Percentiles rank a stretch among this genome's conserved stretches.
Conservation (phyloP, 495 filamentous ascomycete genomes). For the Amphirosellinia nigrospora region DNA sequence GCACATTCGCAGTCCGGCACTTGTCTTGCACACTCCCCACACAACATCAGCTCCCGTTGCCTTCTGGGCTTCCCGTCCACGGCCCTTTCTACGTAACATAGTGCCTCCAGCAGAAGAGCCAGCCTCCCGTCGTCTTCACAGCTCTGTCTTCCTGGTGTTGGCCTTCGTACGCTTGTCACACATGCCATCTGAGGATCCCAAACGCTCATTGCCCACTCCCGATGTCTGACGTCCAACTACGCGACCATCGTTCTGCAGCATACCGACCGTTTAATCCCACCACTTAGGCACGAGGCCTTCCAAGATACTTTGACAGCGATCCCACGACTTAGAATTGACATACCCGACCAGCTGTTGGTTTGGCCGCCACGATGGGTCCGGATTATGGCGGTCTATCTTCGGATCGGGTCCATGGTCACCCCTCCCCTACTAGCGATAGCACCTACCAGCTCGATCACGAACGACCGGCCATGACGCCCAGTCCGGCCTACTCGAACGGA, state of each 20-base stretch:
- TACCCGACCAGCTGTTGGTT: conserved; percentile 29
- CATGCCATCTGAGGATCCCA: conserved; percentile 32
- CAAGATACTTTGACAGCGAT: conserved; percentile 20
- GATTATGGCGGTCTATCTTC: conserved; percentile 43
- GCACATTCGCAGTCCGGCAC: conserved; percentile 19
- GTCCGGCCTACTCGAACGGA: conserved; percentile 47
- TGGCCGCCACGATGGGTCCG: conserved; percentile 43
- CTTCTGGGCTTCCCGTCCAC: background rate
- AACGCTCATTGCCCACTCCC: conserved; percentile 33
- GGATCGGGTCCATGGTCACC: conserved; percentile 42
- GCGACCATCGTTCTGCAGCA: conserved; percentile 28
- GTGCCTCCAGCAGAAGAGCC: background rate
- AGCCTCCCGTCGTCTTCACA: background rate
- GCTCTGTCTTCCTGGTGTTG: conserved; percentile 27
- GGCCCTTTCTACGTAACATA: conserved; percentile 4
- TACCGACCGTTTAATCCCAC: conserved; percentile 31
- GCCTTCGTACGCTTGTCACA: conserved; percentile 34
- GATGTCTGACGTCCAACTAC: conserved; percentile 43
- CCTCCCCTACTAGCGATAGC: conserved; percentile 33
- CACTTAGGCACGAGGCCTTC: conserved; percentile 28
- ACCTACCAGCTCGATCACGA: conserved; percentile 47
- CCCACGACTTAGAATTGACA: conserved; percentile 26
- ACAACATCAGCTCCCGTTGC: conserved; percentile 10
- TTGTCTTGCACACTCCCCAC: conserved; percentile 14
- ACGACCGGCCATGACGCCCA: conserved; percentile 43